Conservation (phyloP, 306 rosid species). For the cucumber (Cucumis sativus) region Cucumber_9930_V3 NC_026657.2:11565501-11566000, state of each 20-base stretch:
- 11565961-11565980: conserved; percentile 93
- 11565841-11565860: conserved; percentile 89
- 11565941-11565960: conserved; percentile 70
- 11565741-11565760: not conserved
- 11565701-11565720: not conserved
- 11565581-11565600: conserved; percentile 73
- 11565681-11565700: not conserved
- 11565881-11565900: conserved; percentile 93
- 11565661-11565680: conserved; percentile 89
- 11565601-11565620: conserved; percentile 70
- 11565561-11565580: conserved; percentile 78
- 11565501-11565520: conserved; percentile 90
- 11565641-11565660: conserved; percentile 72
- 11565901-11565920: conserved; percentile 78
- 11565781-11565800: not conserved
- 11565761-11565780: not conserved
- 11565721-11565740: not conserved
- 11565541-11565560: conserved; percentile 87
- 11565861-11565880: conserved; percentile 97
- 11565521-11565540: conserved; percentile 61
- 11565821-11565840: conserved; percentile 4
- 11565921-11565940: conserved; percentile 70
- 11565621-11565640: conserved; percentile 76
- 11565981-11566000: conserved; percentile 38
- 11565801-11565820: not conserved